Evolutionary conservation across 441 rosid genomes (phyloP), one percentile per base, ranked within the genome.

Genomic region (Bocquillonia castaneifolia): DNA sequence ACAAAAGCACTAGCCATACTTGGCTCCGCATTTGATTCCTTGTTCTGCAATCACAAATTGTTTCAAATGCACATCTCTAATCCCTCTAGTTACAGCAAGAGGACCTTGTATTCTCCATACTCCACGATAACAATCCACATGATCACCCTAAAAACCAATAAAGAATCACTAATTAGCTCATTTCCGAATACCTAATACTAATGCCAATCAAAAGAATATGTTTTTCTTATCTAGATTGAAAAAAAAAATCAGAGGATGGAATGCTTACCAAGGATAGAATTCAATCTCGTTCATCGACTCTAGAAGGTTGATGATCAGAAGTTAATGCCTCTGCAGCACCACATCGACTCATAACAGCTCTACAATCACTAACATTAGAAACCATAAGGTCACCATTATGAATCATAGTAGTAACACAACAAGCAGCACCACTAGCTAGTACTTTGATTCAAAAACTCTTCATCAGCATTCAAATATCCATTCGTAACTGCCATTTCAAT

Each of bases 51-150:
- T 86, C 26, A 92, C 84, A 96, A 97, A 94, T 28, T 81, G 70
- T 69, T 94, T 94, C 39, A 88, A 85, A 71, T 80, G 78, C 45
- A 76, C 39, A 67, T 94, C 94, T 48, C 99, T 98, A 31, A 94
- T 86, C 50, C 86, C 96, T 72, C 98, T 78, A 3, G 97, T 88
- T 23, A 94, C 93, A 2, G 96, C 98, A 58, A 94, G 79, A 45
- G 92, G 78, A 3, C 96, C 93, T 69, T 92, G 97, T 59, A 92
- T 82, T 74, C 99, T 85, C 99, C 99, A 94, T 50, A 78, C 80
- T 45, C 98, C 97, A 50, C 63, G 80, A 67, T 78, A 60, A 18
- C 79, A 70, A 80, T 94, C 97, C 15, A 94, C 94, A 77, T 90
- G 92, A 22, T 98, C 98, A 56, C 96, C 99, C 99, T 93, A 68